Evolutionary conservation across 345 rosid species (phyloP), one percentile per base, ranked within the genome.

Genomic region (Xanthoceras sorbifolium): DNA sequence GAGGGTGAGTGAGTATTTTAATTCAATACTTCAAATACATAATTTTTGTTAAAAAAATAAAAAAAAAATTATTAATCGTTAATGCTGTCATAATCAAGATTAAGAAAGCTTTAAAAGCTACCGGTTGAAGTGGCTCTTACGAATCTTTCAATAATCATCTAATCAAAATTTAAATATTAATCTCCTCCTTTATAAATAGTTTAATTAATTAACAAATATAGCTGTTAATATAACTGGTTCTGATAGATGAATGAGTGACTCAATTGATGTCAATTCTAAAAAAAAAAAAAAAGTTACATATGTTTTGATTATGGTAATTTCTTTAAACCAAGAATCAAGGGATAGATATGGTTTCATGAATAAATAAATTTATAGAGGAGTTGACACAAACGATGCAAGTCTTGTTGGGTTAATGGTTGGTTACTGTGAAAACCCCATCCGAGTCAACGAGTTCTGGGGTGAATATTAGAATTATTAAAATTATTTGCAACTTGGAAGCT

Each of bases 321-420:
- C 42, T 38, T 38, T 38, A 38, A 38, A 70, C 72, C 38, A 23
- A 76, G 76, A 79, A 66, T 74, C 55, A 20, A 46, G 38, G 73
- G 48, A 54, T 18, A 63, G 73, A 40, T 9, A 26, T n/a, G 20
- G 61, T 72, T 23, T 29, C 18, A 38, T 67, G 11, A 54, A 69
- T 62, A 72, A 77, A 67, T 7, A 73, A 73, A 31, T 23, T 38
- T 3, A 20, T 6, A 5, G 18, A 63, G n/a, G 42, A 69, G 73
- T 74, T 69, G 78, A 73, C 80, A 23, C 64, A 46, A 36, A 17
- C 36, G 68, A 60, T 52, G 54, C 23, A 31, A 14, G 36, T 67
- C 74, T 74, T 26, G 23, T 44, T 36, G 12, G 14, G 50, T 44
- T 64, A n/a, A 50, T 36, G 38, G 55, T 32, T 36, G 38, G 65